Conservation (phyloP, 345 rosid genomes). For the Salix exigua region DNA sequence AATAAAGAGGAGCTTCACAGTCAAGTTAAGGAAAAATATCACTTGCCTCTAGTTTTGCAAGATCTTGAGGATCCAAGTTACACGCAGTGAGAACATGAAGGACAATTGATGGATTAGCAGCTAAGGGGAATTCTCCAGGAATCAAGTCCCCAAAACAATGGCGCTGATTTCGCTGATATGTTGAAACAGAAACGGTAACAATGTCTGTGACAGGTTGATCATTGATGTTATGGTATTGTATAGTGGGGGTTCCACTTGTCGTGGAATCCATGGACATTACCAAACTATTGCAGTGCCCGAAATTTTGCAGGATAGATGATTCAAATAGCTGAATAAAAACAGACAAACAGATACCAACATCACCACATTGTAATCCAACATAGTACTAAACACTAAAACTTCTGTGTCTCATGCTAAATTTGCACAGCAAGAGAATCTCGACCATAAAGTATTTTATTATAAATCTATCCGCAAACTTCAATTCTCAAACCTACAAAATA, state of each 20-base stretch:
- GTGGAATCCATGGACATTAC: conserved; percentile 95
- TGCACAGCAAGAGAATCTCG: background rate
- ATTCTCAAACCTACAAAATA: conserved; percentile 42
- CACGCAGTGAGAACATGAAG: conserved; percentile 89
- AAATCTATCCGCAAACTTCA: conserved; percentile 41
- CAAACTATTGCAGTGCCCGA: conserved; percentile 51
- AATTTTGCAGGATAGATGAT: conserved; percentile 26
- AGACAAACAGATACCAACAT: conserved; percentile 14
- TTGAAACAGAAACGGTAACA: conserved; percentile 43
- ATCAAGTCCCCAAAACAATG: conserved; percentile 74
- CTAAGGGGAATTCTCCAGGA: conserved; percentile 98
- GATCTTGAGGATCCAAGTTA: conserved; percentile 86
- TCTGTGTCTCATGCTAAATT: conserved; percentile 1
- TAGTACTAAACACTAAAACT: conserved; percentile 4
- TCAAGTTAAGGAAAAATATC: conserved; percentile 9
- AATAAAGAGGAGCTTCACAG: conserved; percentile 5
- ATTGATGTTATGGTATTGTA: conserved; percentile 65
- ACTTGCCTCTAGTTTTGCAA: conserved; percentile 94
- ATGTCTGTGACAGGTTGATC: conserved; percentile 62
- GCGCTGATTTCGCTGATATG: conserved; percentile 64
- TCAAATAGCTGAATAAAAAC: conserved; percentile 25
- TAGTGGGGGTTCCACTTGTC: conserved; percentile 58
- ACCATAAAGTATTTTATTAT: conserved; percentile 18
- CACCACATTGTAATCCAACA: conserved; percentile 20
- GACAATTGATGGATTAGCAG: conserved; percentile 86